phyloP scores from a whole-genome alignment of 495 filamentous ascomycete genomes.

The Hypoxylon crocopeplum region DNA sequence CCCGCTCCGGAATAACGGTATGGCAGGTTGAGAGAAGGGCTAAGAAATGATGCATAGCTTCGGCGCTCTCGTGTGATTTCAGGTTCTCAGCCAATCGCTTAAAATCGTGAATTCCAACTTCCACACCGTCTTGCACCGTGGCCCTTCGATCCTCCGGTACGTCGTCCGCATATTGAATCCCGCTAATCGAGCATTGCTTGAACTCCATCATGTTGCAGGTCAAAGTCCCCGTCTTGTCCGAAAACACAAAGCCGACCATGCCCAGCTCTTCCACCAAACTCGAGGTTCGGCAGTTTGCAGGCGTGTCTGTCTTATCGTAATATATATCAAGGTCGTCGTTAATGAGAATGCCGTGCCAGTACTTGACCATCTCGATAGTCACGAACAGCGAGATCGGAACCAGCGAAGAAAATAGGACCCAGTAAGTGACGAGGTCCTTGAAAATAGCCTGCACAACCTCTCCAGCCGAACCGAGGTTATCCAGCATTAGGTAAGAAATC shows the following conservation, averaged over 20 bases:
- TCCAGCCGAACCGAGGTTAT: constrained; percentile 44
- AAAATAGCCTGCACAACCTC: constrained; percentile 82
- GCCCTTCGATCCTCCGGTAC: constrained; percentile 91
- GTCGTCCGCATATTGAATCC: constrained; percentile 92
- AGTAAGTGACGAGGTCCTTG: constrained; percentile 95
- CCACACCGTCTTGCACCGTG: constrained; percentile 73
- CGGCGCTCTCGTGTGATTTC: constrained; percentile 68
- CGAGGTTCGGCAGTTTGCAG: constrained; percentile 93
- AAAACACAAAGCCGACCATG: constrained; percentile 98
- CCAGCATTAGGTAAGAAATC: constrained; percentile 75
- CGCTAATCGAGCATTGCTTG: constrained; percentile 89
- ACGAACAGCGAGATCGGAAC: constrained; percentile 98
- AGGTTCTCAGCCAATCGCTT: constrained; percentile 76
- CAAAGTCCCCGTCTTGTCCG: constrained; percentile 98
- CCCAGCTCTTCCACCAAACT: constrained; percentile 97
- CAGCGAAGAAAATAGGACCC: constrained; percentile 97
- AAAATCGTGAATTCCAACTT: constrained; percentile 88
- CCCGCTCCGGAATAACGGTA: constrained; percentile 93
- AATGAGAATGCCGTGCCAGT: constrained; percentile 95
- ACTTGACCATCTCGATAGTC: constrained; percentile 97
- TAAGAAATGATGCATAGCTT: constrained; percentile 88
- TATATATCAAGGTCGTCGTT: constrained; percentile 98
- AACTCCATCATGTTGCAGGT: constrained; percentile 99
- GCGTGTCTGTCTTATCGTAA: constrained; percentile 93
- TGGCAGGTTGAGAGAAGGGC: constrained; percentile 90